Evolutionary conservation across 495 filamentous ascomycete species (phyloP).

Genomic region (Penicillium pulvis): DNA sequence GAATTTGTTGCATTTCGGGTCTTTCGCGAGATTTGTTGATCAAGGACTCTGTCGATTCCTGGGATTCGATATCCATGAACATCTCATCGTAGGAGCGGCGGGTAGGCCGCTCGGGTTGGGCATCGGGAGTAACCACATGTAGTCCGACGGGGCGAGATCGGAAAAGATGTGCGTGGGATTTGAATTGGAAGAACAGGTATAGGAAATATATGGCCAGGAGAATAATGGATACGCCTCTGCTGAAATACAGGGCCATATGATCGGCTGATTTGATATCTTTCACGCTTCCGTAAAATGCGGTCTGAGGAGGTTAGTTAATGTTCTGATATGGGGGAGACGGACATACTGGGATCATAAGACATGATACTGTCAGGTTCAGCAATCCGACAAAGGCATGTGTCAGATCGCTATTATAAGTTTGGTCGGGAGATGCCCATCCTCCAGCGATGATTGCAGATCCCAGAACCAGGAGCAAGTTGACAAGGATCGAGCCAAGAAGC

Average conservation of each 20-base stretch:
- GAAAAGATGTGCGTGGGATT: constrained; percentile 89
- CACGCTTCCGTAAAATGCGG: constrained; percentile 76
- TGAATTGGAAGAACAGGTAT: constrained; percentile 88
- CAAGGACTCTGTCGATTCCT: constrained; percentile 66
- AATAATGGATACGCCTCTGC: constrained; percentile 35
- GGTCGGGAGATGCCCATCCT: constrained; percentile 83
- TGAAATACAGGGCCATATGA: constrained; percentile 21
- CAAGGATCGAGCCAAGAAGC: constrained; percentile 82
- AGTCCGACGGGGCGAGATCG: constrained; percentile 54
- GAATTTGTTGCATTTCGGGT: constrained; percentile 63
- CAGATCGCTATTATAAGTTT: constrained; percentile 92
- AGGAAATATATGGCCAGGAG: constrained; percentile 80
- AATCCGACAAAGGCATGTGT: constrained; percentile 94
- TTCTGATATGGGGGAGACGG: constrained; percentile 76
- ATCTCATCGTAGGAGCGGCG: constrained; percentile 8
- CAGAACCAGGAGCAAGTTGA: constrained; percentile 83
- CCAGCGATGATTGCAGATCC: constrained; percentile 89
- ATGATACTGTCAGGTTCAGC: constrained; percentile 85
- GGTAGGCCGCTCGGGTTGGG: background rate
- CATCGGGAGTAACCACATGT: background rate
- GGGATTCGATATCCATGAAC: constrained; percentile 52
- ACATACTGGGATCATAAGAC: constrained; percentile 85
- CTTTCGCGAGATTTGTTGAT: constrained; percentile 56
- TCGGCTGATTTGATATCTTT: constrained; percentile 64
- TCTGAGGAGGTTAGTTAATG: constrained; percentile 49